Conservation (phyloP, 306 rosid genomes). For the Alnus glutinosa region DNA sequence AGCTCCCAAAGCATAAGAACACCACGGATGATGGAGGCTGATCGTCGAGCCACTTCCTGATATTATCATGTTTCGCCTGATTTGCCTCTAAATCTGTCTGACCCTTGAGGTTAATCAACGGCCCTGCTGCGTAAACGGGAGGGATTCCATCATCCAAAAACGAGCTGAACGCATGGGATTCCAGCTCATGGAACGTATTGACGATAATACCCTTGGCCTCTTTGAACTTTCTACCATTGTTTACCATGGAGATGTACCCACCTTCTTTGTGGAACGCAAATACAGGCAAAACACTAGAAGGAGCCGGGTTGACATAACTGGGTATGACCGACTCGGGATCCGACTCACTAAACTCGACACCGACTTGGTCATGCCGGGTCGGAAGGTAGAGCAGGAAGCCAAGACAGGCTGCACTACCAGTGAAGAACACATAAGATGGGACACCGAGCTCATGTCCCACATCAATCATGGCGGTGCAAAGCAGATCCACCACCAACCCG, state of each 20-base stretch:
- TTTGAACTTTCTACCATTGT: constrained; percentile 14
- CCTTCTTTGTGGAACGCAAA: not conserved
- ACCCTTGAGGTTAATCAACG: constrained; percentile 19
- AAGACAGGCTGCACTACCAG: constrained; percentile 19
- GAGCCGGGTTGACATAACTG: constrained; percentile 23
- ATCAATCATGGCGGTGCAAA: constrained; percentile 34
- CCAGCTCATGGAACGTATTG: constrained; percentile 31
- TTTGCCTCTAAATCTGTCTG: not conserved
- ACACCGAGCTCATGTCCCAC: constrained; percentile 35
- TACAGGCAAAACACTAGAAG: constrained; percentile 17
- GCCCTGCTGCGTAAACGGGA: constrained; percentile 41
- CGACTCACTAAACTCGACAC: not conserved
- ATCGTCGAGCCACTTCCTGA: constrained; percentile 43
- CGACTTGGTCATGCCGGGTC: not conserved
- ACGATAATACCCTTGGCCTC: constrained; percentile 35
- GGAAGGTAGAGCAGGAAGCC: constrained; percentile 26
- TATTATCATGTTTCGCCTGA: not conserved
- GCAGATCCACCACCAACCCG: constrained; percentile 36
- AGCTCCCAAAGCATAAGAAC: constrained; percentile 49
- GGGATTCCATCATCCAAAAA: constrained; percentile 13
- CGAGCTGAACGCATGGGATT: constrained; percentile 35
- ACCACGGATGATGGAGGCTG: constrained; percentile 43
- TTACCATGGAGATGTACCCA: not conserved
- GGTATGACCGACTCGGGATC: not conserved
- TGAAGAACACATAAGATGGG: constrained; percentile 25